These are phyloP conservation scores for Hibiscus trionum DNA, from an alignment of 345 rosid species.

Conservation along the genomic window DNA sequence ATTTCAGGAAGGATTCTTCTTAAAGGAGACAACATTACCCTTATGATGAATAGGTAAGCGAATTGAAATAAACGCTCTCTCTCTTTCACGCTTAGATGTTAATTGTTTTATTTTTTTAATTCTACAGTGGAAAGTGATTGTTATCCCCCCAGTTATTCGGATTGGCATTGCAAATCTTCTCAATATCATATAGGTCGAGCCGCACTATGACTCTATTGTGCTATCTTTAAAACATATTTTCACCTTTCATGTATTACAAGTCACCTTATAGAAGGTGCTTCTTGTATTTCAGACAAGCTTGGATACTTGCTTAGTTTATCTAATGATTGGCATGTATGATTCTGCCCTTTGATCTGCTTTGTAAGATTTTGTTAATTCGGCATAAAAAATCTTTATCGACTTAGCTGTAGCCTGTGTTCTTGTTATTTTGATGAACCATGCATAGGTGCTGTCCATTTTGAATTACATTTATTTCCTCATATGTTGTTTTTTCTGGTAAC, in stretches of 20 bases:
- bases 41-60: slow-evolving; percentile 87
- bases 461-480: background rate
- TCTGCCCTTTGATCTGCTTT: background rate
- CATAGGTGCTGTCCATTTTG: background rate
- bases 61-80: background rate
- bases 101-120: background rate
- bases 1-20: slow-evolving; percentile 79
- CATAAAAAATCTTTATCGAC: background rate
- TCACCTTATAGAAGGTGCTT: background rate
- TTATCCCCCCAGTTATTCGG: background rate
- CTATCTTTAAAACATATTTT: slow-evolving; percentile 2
- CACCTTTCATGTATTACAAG: slow-evolving; percentile 12
- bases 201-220: background rate
- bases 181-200: background rate
- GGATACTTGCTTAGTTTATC: background rate
- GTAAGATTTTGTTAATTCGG: background rate
- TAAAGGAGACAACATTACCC: slow-evolving; percentile 86
- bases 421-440: background rate
- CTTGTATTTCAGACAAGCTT: background rate
- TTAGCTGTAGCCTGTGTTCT: background rate
- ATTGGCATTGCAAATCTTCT: background rate
- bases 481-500: background rate
- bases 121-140: slow-evolving; percentile 48
- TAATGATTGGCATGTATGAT: background rate
- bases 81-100: background rate